Conservation (phyloP, 805 yeast genomes). For the Priceomyces haplophilus region DNA sequence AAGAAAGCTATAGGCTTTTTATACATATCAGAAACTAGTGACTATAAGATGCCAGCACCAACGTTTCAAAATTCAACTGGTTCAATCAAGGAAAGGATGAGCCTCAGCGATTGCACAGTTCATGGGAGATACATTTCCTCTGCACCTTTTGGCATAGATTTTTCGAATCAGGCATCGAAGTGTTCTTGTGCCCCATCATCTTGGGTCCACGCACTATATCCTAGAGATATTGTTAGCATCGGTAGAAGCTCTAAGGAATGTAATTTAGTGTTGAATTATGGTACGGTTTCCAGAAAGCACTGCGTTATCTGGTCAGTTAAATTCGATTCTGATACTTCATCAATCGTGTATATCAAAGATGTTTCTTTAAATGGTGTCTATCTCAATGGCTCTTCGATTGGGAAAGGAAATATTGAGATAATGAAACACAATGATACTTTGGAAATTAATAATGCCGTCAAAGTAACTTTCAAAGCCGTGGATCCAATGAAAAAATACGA, state of each 20-base stretch:
- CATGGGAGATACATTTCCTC: too few species aligned
- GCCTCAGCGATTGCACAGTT: too few species aligned
- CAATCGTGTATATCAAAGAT: constrained; percentile 50
- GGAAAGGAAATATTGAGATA: constrained; percentile 28
- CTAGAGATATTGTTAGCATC: constrained; percentile 34
- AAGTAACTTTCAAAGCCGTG: constrained; percentile 1
- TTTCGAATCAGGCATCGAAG: too few species aligned
- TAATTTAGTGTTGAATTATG: constrained; percentile 31
- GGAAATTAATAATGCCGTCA: constrained; percentile 24
- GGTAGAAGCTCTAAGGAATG: constrained; percentile 39
- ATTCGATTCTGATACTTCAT: constrained; percentile 47
- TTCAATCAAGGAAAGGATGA: too few species aligned
- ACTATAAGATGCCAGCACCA: too few species aligned
- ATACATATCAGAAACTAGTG: too few species aligned
- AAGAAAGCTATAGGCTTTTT: too few species aligned
- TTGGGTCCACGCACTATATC: constrained; percentile 14
- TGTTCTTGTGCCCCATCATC: too few species aligned
- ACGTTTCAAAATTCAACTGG: too few species aligned
- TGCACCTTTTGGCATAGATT: too few species aligned
- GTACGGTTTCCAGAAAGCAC: constrained; percentile 45
- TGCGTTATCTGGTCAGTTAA: constrained; percentile 47
- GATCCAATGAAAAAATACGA: background rate
- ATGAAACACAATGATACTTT: constrained; percentile 40
- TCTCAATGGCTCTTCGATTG: constrained; percentile 35
- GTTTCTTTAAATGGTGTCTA: constrained; percentile 50